These are phyloP conservation scores for Syncephalis plumigaleata DNA, from an alignment of 371 early-diverging fungal genomes.

Conservation along the genomic window DNA sequence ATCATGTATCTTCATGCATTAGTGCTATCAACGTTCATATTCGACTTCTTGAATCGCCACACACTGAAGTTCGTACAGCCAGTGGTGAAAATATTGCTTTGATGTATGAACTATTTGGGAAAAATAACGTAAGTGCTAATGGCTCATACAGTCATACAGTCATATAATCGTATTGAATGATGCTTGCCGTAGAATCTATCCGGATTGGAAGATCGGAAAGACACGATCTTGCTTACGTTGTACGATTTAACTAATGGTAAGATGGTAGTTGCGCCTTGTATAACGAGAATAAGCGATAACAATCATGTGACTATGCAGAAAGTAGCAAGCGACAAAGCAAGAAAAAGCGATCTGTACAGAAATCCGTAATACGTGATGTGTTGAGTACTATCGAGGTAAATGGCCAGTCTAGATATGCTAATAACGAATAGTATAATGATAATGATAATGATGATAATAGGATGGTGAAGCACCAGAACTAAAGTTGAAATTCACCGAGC, in stretches of 20 bases:
- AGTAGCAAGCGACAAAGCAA: conserved; percentile 1
- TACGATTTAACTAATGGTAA: no score
- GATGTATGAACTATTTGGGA: conserved; percentile 32
- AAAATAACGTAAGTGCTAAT: conserved; percentile 4
- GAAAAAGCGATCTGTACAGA: not conserved
- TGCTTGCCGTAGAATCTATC: no score
- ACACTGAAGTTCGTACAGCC: conserved; percentile 50
- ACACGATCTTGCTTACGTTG: no score
- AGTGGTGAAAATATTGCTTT: conserved; percentile 61
- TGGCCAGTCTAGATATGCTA: no score
- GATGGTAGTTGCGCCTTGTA: no score
- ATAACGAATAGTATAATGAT: no score
- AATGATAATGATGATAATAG: not conserved
- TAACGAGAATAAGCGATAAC: no score
- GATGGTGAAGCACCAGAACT: conserved; percentile 23
- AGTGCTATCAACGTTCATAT: conserved; percentile 24
- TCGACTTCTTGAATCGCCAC: conserved; percentile 31
- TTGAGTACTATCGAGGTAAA: not conserved
- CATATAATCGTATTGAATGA: no score
- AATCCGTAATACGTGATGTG: not conserved
- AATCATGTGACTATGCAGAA: no score
- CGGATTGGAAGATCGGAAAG: no score
- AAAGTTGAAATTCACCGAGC: conserved; percentile 22
- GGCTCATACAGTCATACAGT: no score
- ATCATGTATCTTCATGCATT: no score